Evolutionary conservation across 2,329 filamentous ascomycete genomes (phyloP), one percentile per base, ranked within the genome.

Genomic region (Erysiphe pulchra): DNA sequence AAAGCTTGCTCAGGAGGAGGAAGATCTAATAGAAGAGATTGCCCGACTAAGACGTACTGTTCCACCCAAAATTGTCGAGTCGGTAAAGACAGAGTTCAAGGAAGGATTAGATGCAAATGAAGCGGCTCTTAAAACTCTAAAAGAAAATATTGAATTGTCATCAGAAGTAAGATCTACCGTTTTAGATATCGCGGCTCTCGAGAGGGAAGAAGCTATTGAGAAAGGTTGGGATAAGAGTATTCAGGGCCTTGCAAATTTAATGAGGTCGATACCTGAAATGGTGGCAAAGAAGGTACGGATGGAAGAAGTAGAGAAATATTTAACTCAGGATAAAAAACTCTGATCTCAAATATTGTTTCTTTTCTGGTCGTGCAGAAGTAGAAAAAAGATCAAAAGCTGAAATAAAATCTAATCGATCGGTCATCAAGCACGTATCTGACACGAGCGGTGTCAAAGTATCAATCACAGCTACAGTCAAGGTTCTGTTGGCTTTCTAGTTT

Each of bases 261-360:
- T 74, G 62, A 65, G 65, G 53, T 68, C 70, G 33, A 70, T 78
- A 68, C 71, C 74, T 14, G 65, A 70, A 17, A 68, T 70, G 3
- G 71, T 75, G 54, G 75, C 74, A 46, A 70, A 66, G 58, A 76
- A 77, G 69, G 73, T 77, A 63, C 65, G 73, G 58, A 74, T 75
- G 47, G 63, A 69, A 49, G 65, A 69, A 14, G 74, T 72, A 13
- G 58, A 55, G 46, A 51, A 48, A n/a, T 58, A 59, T 53, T 51
- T 58, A n/a, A 34, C 32, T 34, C 32, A 34, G 9, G 14, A 34
- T 11, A 34, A 24, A 24, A 24, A 24, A 24, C 20, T 24, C 20
- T 24, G 20, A 24, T 6, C 20, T 24, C 3, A 24, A 6, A 3
- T 24, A 3, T 24, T 3, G 3, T 24, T 24, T 24, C 20, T 24